Base-by-base conservation (phyloP, 2,329 filamentous ascomycete species). In the Pseudopithomyces chartarum region DNA sequence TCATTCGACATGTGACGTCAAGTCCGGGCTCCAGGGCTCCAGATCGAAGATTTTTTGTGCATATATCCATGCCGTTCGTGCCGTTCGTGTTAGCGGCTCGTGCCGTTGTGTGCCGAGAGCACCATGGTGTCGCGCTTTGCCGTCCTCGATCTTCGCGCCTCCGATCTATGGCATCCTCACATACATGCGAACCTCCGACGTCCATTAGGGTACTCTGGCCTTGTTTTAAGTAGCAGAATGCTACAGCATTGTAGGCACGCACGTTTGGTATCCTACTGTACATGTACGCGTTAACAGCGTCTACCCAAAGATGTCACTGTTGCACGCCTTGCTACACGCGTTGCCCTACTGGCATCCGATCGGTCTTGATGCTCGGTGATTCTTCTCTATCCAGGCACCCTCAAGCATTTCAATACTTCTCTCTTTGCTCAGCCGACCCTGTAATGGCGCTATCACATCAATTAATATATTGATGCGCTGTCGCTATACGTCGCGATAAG, bases 401-500 rank as follows among this genome's bases (percentile, higher is more conserved):
- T 8, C 36, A 42, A 49, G 6, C 39, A 44, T 29, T 47, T 19
- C 46, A 26, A 39, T 39, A 22, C 26, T 54, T 47, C 32, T 32
- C 29, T 19, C 20, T 51, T 44, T 42, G 39, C 50, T 44, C 45
- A 54, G 38, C 8, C 34, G 42, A 26, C 47, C 60, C 45, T 51
- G 54, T 47, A 20, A 63, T 63, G 45, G 59, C 60, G 59, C 58
- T 56, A 62, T 62, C 56, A 29, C 26, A 12, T 46, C 38, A 58
- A 54, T 64, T 57, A 58, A 60, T 57, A 19, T 54, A 50, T 15
- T 8, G 20, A 40, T 40, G 47, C 34, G 34, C 22, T 50, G 47
- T 47, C 32, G 22, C 13, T 20, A 40, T 39, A 36, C 40, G 47
- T n/a, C 22, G 34, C 47, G 47, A 50, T 40, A 50, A 50, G 34